Evolutionary conservation across 225 moss, liverwort and hornwort genomes (phyloP).

Genomic region (Anthoceros angustus): DNA sequence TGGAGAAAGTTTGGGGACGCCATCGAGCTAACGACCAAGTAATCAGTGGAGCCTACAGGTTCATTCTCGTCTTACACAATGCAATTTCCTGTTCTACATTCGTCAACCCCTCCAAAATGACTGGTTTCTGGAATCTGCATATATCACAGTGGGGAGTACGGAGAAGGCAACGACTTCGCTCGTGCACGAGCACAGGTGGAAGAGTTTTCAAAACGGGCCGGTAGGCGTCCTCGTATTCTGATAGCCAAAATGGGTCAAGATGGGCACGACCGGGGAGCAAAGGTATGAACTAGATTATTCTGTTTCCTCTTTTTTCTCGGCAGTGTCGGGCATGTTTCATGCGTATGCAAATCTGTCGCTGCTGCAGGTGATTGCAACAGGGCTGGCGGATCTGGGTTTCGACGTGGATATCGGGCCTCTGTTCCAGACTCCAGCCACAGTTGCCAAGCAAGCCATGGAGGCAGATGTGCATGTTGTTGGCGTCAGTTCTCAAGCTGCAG

Average conservation of each 20-base stretch:
- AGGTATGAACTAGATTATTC: conserved; percentile 10
- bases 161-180: conserved; percentile 16
- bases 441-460: conserved; percentile 25
- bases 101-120: too few species aligned
- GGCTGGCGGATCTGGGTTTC: conserved; percentile 24
- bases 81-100: too few species aligned
- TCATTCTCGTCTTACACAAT: background rate
- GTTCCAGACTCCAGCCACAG: conserved; percentile 22
- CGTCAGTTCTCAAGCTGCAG: conserved; percentile 26
- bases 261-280: conserved; percentile 32
- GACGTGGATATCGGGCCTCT: conserved; percentile 28
- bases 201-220: conserved; percentile 17
- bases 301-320: background rate
- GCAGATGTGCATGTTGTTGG: conserved; percentile 27
- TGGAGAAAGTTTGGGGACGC: conserved; percentile 31
- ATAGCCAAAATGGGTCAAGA: conserved; percentile 29
- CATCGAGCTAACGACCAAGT: conserved; percentile 23
- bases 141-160: conserved; percentile 19
- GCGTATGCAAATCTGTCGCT: background rate
- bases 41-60: conserved; percentile 30
- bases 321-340: too few species aligned
- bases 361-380: conserved; percentile 24
- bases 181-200: conserved; percentile 14
- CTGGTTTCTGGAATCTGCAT: too few species aligned
- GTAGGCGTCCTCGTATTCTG: conserved; percentile 25